These are phyloP conservation scores for Penicillium mononematosum DNA, from an alignment of 495 filamentous ascomycete species.

Conservation along the genomic window DNA sequence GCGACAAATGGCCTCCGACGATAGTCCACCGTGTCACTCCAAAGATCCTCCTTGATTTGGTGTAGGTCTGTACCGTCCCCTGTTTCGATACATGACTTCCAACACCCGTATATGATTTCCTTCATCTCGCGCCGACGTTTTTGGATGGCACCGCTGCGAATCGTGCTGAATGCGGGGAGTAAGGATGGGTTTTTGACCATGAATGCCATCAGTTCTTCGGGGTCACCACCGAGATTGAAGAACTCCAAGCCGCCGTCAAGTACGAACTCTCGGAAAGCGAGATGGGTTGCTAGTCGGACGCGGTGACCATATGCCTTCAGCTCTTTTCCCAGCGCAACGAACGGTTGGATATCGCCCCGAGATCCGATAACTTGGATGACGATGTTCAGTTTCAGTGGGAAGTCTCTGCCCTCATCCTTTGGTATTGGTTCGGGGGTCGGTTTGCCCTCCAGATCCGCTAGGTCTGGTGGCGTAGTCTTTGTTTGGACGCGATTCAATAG, in stretches of 20 bases:
- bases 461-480: constrained; percentile 15
- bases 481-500: constrained; percentile 21
- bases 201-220: constrained; percentile 77
- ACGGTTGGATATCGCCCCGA: constrained; percentile 79
- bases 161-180: constrained; percentile 65
- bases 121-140: constrained; percentile 65
- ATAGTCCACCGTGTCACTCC: constrained; percentile 28
- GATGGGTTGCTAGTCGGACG: constrained; percentile 75
- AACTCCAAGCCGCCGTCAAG: constrained; percentile 72
- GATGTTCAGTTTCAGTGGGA: constrained; percentile 61
- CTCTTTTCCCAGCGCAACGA: constrained; percentile 64
- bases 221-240: constrained; percentile 78
- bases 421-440: constrained; percentile 22
- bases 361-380: constrained; percentile 81
- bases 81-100: constrained; percentile 70
- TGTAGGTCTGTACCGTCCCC: constrained; percentile 52
- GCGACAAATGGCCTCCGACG: constrained; percentile 66
- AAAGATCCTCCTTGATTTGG: constrained; percentile 48
- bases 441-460: constrained; percentile 7
- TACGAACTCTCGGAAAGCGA: constrained; percentile 68
- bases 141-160: constrained; percentile 67
- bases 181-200: constrained; percentile 87
- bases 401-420: constrained; percentile 57
- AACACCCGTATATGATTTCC: constrained; percentile 71
- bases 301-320: constrained; percentile 70